Percentiles rank a stretch among this genome's conserved stretches.
phyloP scores from a whole-genome alignment of 176 grass and related monocot species.

The Aegilops umbellulata region DNA sequence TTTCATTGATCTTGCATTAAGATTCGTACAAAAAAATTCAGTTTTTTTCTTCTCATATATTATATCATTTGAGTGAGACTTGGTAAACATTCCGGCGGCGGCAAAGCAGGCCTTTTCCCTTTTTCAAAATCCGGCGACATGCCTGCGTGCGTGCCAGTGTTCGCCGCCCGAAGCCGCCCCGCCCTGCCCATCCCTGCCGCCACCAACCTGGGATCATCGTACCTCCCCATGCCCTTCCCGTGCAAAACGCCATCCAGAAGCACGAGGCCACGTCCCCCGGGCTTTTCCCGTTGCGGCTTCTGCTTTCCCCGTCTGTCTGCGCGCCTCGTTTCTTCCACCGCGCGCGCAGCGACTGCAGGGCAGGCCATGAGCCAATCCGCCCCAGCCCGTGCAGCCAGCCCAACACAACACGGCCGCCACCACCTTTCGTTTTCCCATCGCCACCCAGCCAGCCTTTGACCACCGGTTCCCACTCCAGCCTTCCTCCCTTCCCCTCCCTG shows the following conservation, averaged over 20 bases:
- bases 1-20: too few relatives aligned
- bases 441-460: slow-evolving; percentile 33
- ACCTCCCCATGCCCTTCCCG: neutral
- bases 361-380: slow-evolving; percentile 28
- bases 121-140: neutral
- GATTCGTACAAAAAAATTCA: too few relatives aligned
- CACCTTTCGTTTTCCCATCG: slow-evolving; percentile 14
- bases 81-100: neutral
- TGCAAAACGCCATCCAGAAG: slow-evolving; percentile 4
- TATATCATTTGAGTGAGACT: too few relatives aligned
- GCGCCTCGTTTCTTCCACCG: slow-evolving; percentile 31
- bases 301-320: neutral
- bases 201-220: neutral
- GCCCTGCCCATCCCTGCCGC: neutral
- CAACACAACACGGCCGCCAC: slow-evolving; percentile 18
- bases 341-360: neutral
- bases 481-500: neutral
- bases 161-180: neutral
- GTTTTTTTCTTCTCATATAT: too few relatives aligned
- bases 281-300: neutral
- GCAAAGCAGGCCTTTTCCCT: neutral
- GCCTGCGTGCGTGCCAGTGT: neutral
- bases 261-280: neutral
- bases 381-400: slow-evolving; percentile 17
- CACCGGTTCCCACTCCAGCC: slow-evolving; percentile 21